phyloP scores from a whole-genome alignment of 1,284 basidiomycete genomes.

The Salmacisia buchloeana region DNA sequence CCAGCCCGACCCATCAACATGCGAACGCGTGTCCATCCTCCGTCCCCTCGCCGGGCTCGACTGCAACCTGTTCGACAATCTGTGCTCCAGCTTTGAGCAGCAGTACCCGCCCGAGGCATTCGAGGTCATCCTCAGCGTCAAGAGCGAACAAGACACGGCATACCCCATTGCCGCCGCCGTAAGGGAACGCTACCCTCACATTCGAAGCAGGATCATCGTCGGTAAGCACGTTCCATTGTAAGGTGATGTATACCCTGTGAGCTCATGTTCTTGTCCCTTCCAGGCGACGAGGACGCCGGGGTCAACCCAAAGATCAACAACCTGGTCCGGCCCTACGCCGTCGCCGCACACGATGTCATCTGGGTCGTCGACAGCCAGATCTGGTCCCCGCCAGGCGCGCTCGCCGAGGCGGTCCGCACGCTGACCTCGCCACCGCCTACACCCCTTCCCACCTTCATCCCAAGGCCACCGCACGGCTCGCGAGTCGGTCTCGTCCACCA shows the following conservation, averaged over 20 bases:
- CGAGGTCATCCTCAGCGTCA: conserved; percentile 45
- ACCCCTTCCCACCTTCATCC: conserved; percentile 31
- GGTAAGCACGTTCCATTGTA: conserved; percentile 10
- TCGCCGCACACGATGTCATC: conserved; percentile 77
- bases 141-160: conserved; percentile 36
- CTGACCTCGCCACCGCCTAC: conserved; percentile 53
- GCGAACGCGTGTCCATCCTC: conserved; percentile 54
- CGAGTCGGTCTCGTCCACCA: conserved; percentile 85
- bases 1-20: conserved; percentile 68
- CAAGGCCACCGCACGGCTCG: conserved; percentile 21
- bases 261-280: not conserved
- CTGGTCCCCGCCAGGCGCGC: conserved; percentile 69
- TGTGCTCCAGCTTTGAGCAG: conserved; percentile 43
- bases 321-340: conserved; percentile 71
- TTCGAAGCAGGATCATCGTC: conserved; percentile 35
- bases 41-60: conserved; percentile 46
- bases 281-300: conserved; percentile 60
- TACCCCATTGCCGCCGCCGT: conserved; percentile 38
- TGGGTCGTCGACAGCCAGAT: conserved; percentile 98
- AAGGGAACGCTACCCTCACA: conserved; percentile 31
- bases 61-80: conserved; percentile 42
- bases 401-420: conserved; percentile 77
- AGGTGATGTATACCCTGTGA: not conserved
- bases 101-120: conserved; percentile 38
- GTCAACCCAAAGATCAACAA: conserved; percentile 99